Percentiles rank a stretch among this genome's conserved stretches.
Conservation (phyloP, 148 eudicot genomes). For the Silene uniflora region DNA sequence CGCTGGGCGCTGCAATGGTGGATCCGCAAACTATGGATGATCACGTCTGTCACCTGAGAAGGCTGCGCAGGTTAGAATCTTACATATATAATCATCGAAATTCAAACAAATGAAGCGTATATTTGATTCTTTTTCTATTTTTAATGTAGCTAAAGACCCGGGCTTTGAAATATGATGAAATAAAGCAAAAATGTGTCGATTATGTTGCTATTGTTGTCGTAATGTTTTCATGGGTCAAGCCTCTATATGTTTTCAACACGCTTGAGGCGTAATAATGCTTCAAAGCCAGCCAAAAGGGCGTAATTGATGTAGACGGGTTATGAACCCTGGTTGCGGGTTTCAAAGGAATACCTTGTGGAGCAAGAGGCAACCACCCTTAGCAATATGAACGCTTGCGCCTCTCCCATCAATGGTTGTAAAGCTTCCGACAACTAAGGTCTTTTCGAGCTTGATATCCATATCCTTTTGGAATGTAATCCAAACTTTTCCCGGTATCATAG, state of each 20-base stretch:
- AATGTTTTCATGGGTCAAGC: too few species aligned
- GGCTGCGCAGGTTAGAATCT: background rate
- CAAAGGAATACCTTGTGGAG: slow-evolving; percentile 40
- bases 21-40: slow-evolving; percentile 71
- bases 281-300: too few species aligned
- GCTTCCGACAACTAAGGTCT: slow-evolving; percentile 57
- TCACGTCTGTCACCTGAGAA: slow-evolving; percentile 54
- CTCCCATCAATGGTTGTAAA: slow-evolving; percentile 63
- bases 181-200: background rate
- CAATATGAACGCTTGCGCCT: slow-evolving; percentile 50
- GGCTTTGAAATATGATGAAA: background rate
- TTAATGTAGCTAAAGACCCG: background rate
- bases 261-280: too few species aligned
- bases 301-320: background rate
- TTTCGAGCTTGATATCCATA: slow-evolving; percentile 55
- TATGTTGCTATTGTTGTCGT: background rate
- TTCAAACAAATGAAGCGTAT: background rate
- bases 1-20: slow-evolving; percentile 52
- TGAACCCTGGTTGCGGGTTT: background rate
- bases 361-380: slow-evolving; percentile 48
- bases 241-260: too few species aligned
- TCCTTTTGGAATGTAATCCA: slow-evolving; percentile 68
- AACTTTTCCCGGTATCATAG: slow-evolving; percentile 42
- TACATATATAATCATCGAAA: background rate
- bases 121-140: background rate